phyloP scores from a whole-genome alignment of 352 stramenopile species.

The Phytophthora cajani region DNA sequence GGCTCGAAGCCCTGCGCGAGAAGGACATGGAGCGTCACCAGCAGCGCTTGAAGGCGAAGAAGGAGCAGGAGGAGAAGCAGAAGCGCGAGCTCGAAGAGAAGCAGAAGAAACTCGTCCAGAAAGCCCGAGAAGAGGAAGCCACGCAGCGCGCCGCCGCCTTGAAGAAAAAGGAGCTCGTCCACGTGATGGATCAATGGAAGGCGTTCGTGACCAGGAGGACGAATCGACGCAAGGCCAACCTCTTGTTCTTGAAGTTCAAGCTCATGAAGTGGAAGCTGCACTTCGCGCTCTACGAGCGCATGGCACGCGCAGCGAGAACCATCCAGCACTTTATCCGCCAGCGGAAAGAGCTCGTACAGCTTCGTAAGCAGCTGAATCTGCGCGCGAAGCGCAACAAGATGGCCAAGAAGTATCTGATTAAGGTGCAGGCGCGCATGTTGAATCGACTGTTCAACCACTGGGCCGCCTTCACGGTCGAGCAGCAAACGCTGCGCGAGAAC shows the following conservation, averaged over 20 bases:
- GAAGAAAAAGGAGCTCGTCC: slow-evolving; percentile 28
- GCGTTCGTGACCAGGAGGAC: slow-evolving; percentile 36
- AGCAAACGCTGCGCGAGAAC: slow-evolving; percentile 53
- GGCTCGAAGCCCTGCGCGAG: slow-evolving; percentile 57
- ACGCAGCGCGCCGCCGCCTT: slow-evolving; percentile 38
- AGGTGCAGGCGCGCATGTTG: slow-evolving; percentile 54
- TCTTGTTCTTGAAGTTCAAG: slow-evolving; percentile 72
- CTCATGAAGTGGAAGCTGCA: slow-evolving; percentile 66
- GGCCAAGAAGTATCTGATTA: slow-evolving; percentile 62
- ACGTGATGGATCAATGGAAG: slow-evolving; percentile 48
- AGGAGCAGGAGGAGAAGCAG: slow-evolving; percentile 51
- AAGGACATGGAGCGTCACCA: slow-evolving; percentile 68
- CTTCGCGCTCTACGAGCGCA: slow-evolving; percentile 34
- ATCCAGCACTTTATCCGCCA: slow-evolving; percentile 50
- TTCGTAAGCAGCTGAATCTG: slow-evolving; percentile 51
- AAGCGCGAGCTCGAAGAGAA: slow-evolving; percentile 46
- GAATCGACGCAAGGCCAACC: slow-evolving; percentile 55
- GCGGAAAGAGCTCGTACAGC: slow-evolving; percentile 20
- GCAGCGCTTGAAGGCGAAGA: slow-evolving; percentile 59
- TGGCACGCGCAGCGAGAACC: slow-evolving; percentile 30
- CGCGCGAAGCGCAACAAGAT: slow-evolving; percentile 57
- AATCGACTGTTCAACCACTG: slow-evolving; percentile 69
- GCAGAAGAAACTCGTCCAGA: slow-evolving; percentile 55
- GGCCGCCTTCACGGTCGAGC: slow-evolving; percentile 39
- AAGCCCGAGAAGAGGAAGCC: slow-evolving; percentile 59